These are phyloP conservation scores for Rhytidiadelphus loreus DNA, from an alignment of 225 moss, liverwort and hornwort species.

Conservation along the genomic window DNA sequence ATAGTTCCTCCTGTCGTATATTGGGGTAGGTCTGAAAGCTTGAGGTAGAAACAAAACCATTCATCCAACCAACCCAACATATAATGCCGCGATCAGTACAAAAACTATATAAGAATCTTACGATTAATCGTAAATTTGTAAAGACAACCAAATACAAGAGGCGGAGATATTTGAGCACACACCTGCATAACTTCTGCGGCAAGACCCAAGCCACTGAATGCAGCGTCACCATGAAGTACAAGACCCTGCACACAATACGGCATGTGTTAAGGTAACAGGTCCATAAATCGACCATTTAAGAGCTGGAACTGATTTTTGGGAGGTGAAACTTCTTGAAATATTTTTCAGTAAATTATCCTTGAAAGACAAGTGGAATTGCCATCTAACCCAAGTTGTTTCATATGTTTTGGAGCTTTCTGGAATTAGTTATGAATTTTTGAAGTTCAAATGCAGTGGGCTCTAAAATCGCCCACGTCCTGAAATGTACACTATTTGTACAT, in stretches of 20 bases:
- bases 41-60: conserved; percentile 20
- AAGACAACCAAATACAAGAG: background rate
- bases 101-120: background rate
- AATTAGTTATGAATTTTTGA: too few species aligned
- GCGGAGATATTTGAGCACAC: conserved; percentile 1
- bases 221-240: conserved; percentile 54
- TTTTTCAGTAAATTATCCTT: too few species aligned
- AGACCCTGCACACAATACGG: conserved; percentile 28
- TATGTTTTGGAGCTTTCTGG: too few species aligned
- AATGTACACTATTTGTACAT: too few species aligned
- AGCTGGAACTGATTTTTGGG: too few species aligned
- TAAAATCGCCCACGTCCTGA: too few species aligned
- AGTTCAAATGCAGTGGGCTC: too few species aligned
- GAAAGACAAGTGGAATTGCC: too few species aligned
- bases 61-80: conserved; percentile 10
- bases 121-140: background rate
- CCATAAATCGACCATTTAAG: too few species aligned
- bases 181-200: conserved; percentile 65
- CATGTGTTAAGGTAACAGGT: too few species aligned
- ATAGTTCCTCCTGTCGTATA: conserved; percentile 59
- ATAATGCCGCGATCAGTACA: conserved; percentile 15
- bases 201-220: conserved; percentile 54
- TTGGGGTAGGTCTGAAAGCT: conserved; percentile 63
- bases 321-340: too few species aligned
- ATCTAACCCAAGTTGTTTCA: too few species aligned